These are phyloP conservation scores for Lactarius vividus DNA, from an alignment of 768 basidiomycete species.

Conservation along the genomic window DNA sequence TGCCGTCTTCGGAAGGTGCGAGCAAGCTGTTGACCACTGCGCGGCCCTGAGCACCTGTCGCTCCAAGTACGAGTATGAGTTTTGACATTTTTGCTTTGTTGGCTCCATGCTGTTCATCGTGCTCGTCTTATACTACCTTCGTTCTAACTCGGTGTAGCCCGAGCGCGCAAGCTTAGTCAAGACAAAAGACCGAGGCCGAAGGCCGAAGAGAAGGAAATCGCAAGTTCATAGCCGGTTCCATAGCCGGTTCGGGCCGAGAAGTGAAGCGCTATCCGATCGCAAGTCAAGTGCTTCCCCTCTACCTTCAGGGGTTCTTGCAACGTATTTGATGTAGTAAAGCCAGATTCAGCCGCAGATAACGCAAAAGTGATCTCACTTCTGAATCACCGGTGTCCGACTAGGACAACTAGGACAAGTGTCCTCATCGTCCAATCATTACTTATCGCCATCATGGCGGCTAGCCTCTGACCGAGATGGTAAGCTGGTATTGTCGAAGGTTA, in stretches of 20 bases:
- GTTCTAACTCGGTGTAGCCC: slow-evolving; percentile 3
- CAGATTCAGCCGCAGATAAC: too few species aligned
- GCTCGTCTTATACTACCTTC: slow-evolving; percentile 1
- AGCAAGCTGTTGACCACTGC: slow-evolving; percentile 39
- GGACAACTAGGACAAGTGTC: too few species aligned
- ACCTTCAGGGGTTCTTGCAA: too few species aligned
- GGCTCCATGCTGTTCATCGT: background rate
- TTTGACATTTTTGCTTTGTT: slow-evolving; percentile 27
- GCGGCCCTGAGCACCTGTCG: slow-evolving; percentile 44
- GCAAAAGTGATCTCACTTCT: too few species aligned
- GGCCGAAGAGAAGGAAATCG: background rate
- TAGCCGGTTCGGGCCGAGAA: too few species aligned
- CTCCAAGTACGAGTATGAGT: slow-evolving; percentile 44
- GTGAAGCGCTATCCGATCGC: too few species aligned
- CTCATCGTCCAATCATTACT: background rate
- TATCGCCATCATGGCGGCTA: background rate
- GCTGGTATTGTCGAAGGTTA: background rate
- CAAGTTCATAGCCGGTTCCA: too few species aligned
- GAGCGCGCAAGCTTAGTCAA: background rate
- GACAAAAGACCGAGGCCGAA: background rate
- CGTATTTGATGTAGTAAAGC: too few species aligned
- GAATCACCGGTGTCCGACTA: background rate
- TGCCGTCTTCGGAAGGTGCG: slow-evolving; percentile 34
- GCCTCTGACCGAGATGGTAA: background rate
- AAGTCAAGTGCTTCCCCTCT: too few species aligned